A percentile compares a stretch with the other conserved stretches of the same genome.
These are phyloP conservation scores for Talaromyces islandicus DNA, from an alignment of 2,329 filamentous ascomycete genomes.

Conservation along the genomic window DNA sequence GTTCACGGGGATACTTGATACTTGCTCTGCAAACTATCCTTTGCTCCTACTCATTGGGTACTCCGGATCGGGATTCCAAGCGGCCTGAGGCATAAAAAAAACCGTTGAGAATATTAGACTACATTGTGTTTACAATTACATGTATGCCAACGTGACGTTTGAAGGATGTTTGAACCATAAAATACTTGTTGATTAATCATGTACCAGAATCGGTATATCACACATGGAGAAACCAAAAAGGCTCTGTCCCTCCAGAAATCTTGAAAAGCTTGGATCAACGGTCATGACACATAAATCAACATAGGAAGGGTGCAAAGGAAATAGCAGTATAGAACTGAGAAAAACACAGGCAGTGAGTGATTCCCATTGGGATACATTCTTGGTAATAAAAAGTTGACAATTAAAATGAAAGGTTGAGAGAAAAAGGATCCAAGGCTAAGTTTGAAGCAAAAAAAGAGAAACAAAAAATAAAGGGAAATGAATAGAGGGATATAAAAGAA, in stretches of 20 bases:
- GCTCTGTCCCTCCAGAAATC: conserved; percentile 6
- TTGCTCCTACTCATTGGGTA: neutral
- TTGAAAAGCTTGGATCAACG: neutral
- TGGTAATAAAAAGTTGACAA: neutral
- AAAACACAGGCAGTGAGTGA: neutral
- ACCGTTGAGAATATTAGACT: neutral
- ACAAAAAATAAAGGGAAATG: neutral
- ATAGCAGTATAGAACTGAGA: neutral
- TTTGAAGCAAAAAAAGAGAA: neutral
- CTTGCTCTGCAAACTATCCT: no score
- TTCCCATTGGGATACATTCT: neutral
- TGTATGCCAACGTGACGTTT: neutral
- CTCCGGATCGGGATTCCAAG: no score
- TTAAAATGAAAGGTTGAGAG: neutral
- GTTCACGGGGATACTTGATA: no score
- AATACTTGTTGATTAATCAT: neutral
- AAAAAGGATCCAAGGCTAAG: neutral
- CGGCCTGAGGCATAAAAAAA: no score
- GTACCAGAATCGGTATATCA: conserved; percentile 1
- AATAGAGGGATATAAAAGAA: no score
- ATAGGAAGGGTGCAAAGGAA: neutral
- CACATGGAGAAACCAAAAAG: conserved; percentile 6
- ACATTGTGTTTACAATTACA: neutral
- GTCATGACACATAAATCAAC: neutral
- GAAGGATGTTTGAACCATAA: neutral